Evolutionary conservation across 148 eudicot genomes (phyloP).

Genomic region (Fagopyrum tataricum): DNA sequence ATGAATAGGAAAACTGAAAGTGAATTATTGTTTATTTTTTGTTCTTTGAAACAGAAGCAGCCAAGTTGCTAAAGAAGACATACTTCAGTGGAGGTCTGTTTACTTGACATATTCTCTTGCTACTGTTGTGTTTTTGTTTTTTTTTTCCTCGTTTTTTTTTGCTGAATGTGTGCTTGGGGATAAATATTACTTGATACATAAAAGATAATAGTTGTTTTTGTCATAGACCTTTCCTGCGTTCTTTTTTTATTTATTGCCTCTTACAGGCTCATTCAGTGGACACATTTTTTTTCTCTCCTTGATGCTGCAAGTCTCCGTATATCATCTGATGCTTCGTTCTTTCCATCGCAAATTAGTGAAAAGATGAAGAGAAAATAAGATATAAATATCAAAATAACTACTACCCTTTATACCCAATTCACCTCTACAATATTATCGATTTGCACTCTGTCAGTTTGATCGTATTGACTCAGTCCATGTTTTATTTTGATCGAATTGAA

Average conservation of each 20-base stretch:
- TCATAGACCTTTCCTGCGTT: neutral
- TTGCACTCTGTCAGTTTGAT: no score
- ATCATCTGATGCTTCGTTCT: neutral
- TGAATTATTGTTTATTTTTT: slow-evolving; percentile 1
- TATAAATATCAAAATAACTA: neutral
- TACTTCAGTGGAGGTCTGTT: slow-evolving; percentile 91
- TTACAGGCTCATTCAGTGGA: neutral
- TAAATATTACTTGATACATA: neutral
- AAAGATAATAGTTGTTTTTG: neutral
- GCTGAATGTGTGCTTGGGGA: neutral
- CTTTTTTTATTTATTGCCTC: neutral
- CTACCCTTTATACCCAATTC: neutral
- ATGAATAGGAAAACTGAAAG: neutral
- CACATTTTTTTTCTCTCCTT: neutral
- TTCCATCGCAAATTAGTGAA: neutral
- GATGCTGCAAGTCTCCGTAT: neutral
- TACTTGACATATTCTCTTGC: neutral
- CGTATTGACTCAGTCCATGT: neutral
- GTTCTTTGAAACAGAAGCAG: slow-evolving; percentile 54
- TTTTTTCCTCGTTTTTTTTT: neutral
- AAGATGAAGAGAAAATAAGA: neutral
- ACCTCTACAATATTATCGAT: neutral
- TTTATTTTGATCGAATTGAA: neutral
- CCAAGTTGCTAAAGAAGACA: slow-evolving; percentile 75
- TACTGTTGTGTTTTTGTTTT: neutral